Base-by-base conservation (phyloP, 257 asterid species). In the Leptodermis oblonga region DNA sequence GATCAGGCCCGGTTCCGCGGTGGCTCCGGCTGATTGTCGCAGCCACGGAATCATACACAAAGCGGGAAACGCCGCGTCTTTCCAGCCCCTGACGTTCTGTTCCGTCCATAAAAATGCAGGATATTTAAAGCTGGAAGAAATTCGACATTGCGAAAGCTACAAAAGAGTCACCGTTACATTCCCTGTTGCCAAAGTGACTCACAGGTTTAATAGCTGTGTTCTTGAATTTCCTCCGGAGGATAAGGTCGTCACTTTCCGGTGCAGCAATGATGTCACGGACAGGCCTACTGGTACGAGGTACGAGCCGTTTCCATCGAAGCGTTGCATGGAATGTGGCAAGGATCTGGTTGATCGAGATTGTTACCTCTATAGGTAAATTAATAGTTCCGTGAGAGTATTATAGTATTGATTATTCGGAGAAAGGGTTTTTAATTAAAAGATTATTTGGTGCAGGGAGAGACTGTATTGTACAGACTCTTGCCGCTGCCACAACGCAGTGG, bases 391-490 rank as follows among this genome's bases (percentile, higher is more conserved):
- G n/a, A n/a, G n/a, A n/a, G n/a, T n/a, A n/a, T n/a, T n/a, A n/a
- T 34, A 34, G 4, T 34, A 34, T 12, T 23, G 0, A 1, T 15
- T 8, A n/a, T n/a, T n/a, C n/a, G 1, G 4, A 0, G 20, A 49
- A 67, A 0, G 64, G 26, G 49, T 5, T 62, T 4, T 0, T 18
- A 14, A 25, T 66, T 8, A n/a, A n/a, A 0, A 26, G 4, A 1
- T 26, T 11, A 4, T 41, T 10, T 0, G 69, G 34, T 28, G 65
- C 66, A 83, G 88, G 69, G 80, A 68, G 11, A 14, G 33, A 26
- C 71, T 66, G 18, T 65, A 68, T 67, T 83, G 85, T 72, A 54
- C 79, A 65, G 17, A 28, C 0, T 70, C 71, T 12, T 83, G 88
- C 52, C 83, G 83, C 3, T 22, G 30, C 39, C 6, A 34, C 39